These are phyloP conservation scores for Cryphonectria parasitica DNA, from an alignment of 2,329 filamentous ascomycete species.

Conservation along the genomic window DNA sequence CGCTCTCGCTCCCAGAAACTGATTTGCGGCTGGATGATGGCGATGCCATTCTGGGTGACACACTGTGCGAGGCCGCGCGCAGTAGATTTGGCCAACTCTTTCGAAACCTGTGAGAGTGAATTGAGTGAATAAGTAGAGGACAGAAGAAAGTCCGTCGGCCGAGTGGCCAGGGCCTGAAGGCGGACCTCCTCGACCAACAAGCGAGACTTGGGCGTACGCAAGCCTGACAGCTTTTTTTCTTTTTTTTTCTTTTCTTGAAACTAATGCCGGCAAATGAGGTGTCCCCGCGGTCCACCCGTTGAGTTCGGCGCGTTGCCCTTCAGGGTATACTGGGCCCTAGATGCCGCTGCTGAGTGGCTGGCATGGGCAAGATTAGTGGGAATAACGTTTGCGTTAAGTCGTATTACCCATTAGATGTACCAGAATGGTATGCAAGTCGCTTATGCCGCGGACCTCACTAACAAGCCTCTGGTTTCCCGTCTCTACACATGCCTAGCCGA, in stretches of 20 bases:
- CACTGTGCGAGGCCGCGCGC: neutral
- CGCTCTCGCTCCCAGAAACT: conserved; percentile 7
- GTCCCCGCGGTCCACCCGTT: neutral
- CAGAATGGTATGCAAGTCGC: neutral
- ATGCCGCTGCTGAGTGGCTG: conserved; percentile 2
- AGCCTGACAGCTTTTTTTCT: neutral
- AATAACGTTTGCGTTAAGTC: neutral
- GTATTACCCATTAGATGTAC: neutral
- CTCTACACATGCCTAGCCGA: neutral
- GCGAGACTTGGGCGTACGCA: neutral
- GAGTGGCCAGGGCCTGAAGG: neutral
- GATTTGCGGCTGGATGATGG: conserved; percentile 4
- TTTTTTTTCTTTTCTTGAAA: neutral
- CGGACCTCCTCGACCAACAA: neutral
- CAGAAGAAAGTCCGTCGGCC: neutral
- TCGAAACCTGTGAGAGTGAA: neutral
- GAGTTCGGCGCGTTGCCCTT: conserved; percentile 2
- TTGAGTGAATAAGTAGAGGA: no score
- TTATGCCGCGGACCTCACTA: neutral
- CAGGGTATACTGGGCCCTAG: neutral
- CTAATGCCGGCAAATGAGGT: conserved; percentile 9
- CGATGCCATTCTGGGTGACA: neutral
- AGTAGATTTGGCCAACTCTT: neutral
- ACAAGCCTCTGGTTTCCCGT: neutral
- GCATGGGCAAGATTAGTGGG: neutral